A percentile compares a stretch with the other conserved stretches of the same genome.
These are phyloP conservation scores for Cicer arietinum DNA, from an alignment of 306 rosid species.

Conservation along the genomic window DNA sequence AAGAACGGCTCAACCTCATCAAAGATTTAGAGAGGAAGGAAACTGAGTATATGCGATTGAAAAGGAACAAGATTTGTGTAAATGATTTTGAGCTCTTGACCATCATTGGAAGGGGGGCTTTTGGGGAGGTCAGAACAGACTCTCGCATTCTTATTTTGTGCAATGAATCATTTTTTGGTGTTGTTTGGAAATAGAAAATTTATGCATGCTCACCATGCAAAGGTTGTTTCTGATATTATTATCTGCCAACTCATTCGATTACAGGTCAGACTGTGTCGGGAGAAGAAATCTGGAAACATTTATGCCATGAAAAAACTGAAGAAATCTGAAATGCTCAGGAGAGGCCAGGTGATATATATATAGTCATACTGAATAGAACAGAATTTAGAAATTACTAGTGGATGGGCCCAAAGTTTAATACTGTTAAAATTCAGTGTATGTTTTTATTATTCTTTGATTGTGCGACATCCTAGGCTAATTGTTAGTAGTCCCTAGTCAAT, in stretches of 20 bases:
- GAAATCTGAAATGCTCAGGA: slow-evolving; percentile 96
- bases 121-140: slow-evolving; percentile 83
- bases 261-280: slow-evolving; percentile 97
- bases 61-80: slow-evolving; percentile 94
- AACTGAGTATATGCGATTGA: slow-evolving; percentile 95
- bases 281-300: slow-evolving; percentile 97
- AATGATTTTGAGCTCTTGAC: slow-evolving; percentile 94
- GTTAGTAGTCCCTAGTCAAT: too few species aligned
- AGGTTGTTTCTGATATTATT: slow-evolving; percentile 33
- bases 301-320: slow-evolving; percentile 98
- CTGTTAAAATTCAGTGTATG: neutral
- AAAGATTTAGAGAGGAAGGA: slow-evolving; percentile 97
- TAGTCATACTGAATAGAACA: slow-evolving; percentile 32
- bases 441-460: too few species aligned
- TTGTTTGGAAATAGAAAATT: slow-evolving; percentile 39
- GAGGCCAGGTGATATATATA: slow-evolving; percentile 88
- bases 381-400: slow-evolving; percentile 31
- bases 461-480: too few species aligned
- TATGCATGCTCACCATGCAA: slow-evolving; percentile 28
- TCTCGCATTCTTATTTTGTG: slow-evolving; percentile 32
- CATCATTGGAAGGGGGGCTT: slow-evolving; percentile 98
- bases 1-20: slow-evolving; percentile 84
- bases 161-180: slow-evolving; percentile 26
- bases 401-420: slow-evolving; percentile 28
- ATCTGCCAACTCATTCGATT: slow-evolving; percentile 49